A percentile compares a stretch with the other conserved stretches of the same genome.
Conservation (phyloP, 306 rosid genomes). For the Hippophae rhamnoides region DNA sequence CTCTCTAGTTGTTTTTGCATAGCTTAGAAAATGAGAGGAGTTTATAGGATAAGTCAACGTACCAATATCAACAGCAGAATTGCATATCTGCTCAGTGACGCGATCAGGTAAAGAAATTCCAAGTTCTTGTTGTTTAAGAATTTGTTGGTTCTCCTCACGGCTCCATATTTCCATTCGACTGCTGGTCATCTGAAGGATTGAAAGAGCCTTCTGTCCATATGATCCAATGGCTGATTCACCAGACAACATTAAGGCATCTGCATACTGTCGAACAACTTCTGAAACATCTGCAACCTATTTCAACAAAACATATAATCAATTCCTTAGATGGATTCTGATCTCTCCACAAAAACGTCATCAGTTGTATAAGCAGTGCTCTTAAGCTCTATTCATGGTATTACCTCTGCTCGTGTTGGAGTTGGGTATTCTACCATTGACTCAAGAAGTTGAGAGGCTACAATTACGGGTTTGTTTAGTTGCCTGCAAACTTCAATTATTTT, state of each 20-base stretch:
- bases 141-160: slow-evolving; percentile 53
- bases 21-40: not conserved
- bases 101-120: slow-evolving; percentile 64
- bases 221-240: slow-evolving; percentile 88
- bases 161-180: slow-evolving; percentile 68
- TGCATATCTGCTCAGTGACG: slow-evolving; percentile 75
- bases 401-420: slow-evolving; percentile 97
- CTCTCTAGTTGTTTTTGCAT: not conserved
- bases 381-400: slow-evolving; percentile 8
- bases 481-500: slow-evolving; percentile 53
- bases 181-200: slow-evolving; percentile 66
- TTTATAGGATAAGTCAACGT: slow-evolving; percentile 10
- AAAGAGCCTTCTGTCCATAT: slow-evolving; percentile 63
- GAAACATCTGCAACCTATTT: slow-evolving; percentile 81
- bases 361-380: not conserved
- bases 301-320: not conserved
- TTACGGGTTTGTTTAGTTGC: slow-evolving; percentile 80
- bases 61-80: slow-evolving; percentile 74
- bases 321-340: not conserved
- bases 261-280: slow-evolving; percentile 75
- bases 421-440: slow-evolving; percentile 94
- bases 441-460: slow-evolving; percentile 90
- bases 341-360: not conserved
- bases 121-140: slow-evolving; percentile 38
- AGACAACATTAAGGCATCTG: slow-evolving; percentile 82